Evolutionary conservation across 768 basidiomycete species (phyloP), one percentile per base, ranked within the genome.

Genomic region (Rhizopogon salebrosus): DNA sequence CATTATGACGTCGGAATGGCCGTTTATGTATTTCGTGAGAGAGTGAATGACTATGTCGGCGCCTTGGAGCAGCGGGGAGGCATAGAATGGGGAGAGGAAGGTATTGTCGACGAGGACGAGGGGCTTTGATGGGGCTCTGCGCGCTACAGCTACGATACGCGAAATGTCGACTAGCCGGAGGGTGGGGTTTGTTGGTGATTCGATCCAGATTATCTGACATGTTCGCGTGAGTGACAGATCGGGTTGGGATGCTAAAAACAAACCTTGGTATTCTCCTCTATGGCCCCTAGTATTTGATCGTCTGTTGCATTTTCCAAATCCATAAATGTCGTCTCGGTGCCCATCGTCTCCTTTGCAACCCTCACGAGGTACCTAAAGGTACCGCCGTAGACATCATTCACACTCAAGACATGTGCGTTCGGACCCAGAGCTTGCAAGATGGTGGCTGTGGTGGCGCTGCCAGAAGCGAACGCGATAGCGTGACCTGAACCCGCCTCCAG

Each of bases 331-430:
- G 84, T 80, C 56, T 87, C 77, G 5, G 91, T 62, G 0, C 80
- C 83, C 59, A 89, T 87, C 6, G 78, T 79, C 40, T 81, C 80
- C 3, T 58, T 29, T 0, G 82, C 83, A 14, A 95, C 89, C 3
- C 77, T 74, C 10, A 72, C 78, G 75, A 95, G 74, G 68, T 93
- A 95, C 7, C 95, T 79, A 66, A 86, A 90, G 0, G 95, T 97
- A 0, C 95, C 95, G 3, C 95, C 95, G 57, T 98, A 95, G 14
- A 94, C 91, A 64, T 95, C 93, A 63, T 92, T 93, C 5, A 98
- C 89, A 60, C 85, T 83, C 58, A 98, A 62, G 27, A 98, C 72
- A 68, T 97, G 95, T 0, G 89, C 84, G 16, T 79, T 77, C 0
- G 82, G 74, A 0, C 89, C 92, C 0, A 91, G 73, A 0, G 86